Evolutionary conservation across 2,329 filamentous ascomycete genomes (phyloP).

Genomic region (Neoscytalidium dimidiatum): DNA sequence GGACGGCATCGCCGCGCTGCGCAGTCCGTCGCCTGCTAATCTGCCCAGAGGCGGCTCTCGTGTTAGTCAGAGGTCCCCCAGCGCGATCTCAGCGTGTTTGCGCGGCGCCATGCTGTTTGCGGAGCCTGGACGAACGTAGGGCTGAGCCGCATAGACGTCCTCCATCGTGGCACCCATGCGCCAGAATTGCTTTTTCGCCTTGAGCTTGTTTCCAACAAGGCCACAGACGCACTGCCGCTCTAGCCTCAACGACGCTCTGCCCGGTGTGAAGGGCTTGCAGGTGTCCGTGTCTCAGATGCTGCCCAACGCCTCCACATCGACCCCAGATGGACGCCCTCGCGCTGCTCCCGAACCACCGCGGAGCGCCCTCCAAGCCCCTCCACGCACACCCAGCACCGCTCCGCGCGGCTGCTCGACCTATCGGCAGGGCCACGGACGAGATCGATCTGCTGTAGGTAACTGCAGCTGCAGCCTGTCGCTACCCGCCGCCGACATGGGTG

Average conservation of each 20-base stretch:
- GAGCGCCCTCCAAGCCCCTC: neutral
- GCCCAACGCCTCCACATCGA: constrained; percentile 9
- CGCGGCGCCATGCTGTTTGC: neutral
- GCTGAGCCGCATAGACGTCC: constrained; percentile 19
- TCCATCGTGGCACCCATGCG: constrained; percentile 18
- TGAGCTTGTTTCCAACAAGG: constrained; percentile 13
- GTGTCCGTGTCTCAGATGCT: neutral
- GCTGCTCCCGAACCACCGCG: neutral
- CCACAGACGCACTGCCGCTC: neutral
- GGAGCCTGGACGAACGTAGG: constrained; percentile 4
- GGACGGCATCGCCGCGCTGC: neutral
- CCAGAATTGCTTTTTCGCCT: constrained; percentile 17
- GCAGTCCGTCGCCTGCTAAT: neutral
- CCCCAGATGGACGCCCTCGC: neutral
- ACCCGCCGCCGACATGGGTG: constrained; percentile 16
- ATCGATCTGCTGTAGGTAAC: constrained; percentile 13
- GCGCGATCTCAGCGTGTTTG: neutral
- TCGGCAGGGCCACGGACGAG: constrained; percentile 14
- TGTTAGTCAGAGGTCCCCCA: constrained; percentile 1
- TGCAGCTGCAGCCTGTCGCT: constrained; percentile 15
- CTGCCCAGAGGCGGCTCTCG: neutral
- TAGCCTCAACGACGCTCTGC: neutral
- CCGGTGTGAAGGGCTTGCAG: constrained; percentile 10
- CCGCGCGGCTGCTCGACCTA: constrained; percentile 10
- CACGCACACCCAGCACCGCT: neutral